Evolutionary conservation across 73 alveolate species (phyloP).

Genomic region (Stentor roeselii): DNA sequence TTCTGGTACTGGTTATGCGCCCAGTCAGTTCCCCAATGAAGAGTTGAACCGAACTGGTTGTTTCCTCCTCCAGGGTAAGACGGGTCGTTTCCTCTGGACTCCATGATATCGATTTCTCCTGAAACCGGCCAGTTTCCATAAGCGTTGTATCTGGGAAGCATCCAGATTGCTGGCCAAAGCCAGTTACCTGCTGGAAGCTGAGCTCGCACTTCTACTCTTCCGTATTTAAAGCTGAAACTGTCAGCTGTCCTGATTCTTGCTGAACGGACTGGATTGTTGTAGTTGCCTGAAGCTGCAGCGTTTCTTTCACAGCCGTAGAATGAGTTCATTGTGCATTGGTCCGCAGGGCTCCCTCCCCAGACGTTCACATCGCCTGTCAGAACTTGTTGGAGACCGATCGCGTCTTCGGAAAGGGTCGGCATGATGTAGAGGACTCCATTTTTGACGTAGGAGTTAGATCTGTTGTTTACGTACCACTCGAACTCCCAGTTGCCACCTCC

Average conservation of each 20-base stretch:
- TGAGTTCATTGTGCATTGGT: conserved; percentile 44
- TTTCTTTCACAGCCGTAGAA: conserved; percentile 61
- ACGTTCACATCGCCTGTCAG: conserved; percentile 36
- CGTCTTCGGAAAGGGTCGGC: conserved; percentile 53
- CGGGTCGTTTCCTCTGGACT: conserved; percentile 59
- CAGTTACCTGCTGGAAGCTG: conserved; percentile 71
- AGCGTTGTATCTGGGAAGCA: conserved; percentile 66
- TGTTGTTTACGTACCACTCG: conserved; percentile 57
- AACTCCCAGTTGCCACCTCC: conserved; percentile 73
- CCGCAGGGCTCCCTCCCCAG: conserved; percentile 63
- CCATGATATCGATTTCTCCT: conserved; percentile 88
- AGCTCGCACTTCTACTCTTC: conserved; percentile 79
- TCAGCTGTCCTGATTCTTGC: conserved; percentile 66
- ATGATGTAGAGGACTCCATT: conserved; percentile 43
- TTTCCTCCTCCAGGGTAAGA: conserved; percentile 55
- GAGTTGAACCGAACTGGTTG: conserved; percentile 56
- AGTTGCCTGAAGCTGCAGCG: conserved; percentile 52
- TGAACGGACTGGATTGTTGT: conserved; percentile 52
- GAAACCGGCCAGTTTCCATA: conserved; percentile 73
- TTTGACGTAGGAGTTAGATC: conserved; percentile 53
- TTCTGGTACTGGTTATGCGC: conserved; percentile 41
- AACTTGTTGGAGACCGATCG: conserved; percentile 33
- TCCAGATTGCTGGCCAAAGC: conserved; percentile 92
- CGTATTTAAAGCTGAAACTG: conserved; percentile 66
- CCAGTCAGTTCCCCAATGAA: conserved; percentile 78